A percentile compares a stretch with the other conserved stretches of the same genome.
Evolutionary conservation across 495 filamentous ascomycete species (phyloP).

Genomic region (Trichocladium antarcticum): DNA sequence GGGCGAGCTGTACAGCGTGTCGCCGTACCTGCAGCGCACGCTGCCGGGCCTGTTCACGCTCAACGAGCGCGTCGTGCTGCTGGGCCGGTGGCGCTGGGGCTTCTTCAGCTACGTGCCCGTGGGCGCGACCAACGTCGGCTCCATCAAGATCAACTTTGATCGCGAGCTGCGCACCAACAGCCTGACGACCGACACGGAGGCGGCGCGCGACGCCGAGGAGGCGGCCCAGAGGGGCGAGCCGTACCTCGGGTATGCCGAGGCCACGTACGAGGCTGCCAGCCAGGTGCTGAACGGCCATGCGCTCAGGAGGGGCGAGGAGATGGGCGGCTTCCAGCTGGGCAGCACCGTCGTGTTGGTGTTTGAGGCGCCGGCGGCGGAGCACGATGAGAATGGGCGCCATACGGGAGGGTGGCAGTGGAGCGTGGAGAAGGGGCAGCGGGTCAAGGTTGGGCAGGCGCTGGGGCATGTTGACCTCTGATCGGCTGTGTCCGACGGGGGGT

Average conservation of each 20-base stretch:
- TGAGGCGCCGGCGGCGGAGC: conserved; percentile 67
- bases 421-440: conserved; percentile 71
- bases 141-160: conserved; percentile 96
- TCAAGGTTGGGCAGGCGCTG: conserved; percentile 80
- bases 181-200: conserved; percentile 77
- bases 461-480: conserved; percentile 41
- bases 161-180: conserved; percentile 87
- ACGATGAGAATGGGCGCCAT: conserved; percentile 51
- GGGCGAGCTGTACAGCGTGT: conserved; percentile 89
- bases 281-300: conserved; percentile 70
- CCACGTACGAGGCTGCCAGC: conserved; percentile 73
- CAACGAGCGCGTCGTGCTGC: conserved; percentile 88
- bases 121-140: conserved; percentile 96
- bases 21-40: conserved; percentile 82
- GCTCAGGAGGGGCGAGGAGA: conserved; percentile 79
- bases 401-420: conserved; percentile 67
- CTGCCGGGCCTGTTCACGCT: conserved; percentile 90
- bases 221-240: conserved; percentile 65
- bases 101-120: conserved; percentile 96
- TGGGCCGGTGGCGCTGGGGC: conserved; percentile 91
- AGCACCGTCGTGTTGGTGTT: conserved; percentile 95
- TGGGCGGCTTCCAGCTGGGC: conserved; percentile 95
- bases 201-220: conserved; percentile 67
- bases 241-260: conserved; percentile 80
- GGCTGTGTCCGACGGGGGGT: background rate